Evolutionary conservation across 1,139 yeast genomes (phyloP), one percentile per base, ranked within the genome.

Genomic region (Taphrina wiesneri): DNA sequence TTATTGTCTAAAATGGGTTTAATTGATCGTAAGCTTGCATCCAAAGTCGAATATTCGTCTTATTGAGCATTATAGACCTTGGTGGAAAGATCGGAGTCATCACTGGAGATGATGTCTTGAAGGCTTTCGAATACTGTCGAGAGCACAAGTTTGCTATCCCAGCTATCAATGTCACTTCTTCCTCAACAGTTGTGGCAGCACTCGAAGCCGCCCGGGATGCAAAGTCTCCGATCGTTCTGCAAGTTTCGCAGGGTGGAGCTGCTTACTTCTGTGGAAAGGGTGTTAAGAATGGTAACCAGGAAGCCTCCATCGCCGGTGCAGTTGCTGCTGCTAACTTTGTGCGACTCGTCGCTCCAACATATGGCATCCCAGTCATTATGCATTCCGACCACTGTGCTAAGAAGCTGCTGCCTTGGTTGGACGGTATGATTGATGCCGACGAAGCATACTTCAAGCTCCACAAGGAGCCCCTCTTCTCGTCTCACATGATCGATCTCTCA

Each of bases 381-480:
- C 99, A 93, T 86, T 86, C 97, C 71, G 99, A 93, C 81, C 99
- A 93, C 83, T 93, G 99, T 84, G 99, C 99, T 77, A 86, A 90
- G 85, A 93, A 95, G 83, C 85, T 93, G 77, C 85, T 95, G 76
- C 97, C 96, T 76, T 93, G 99, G 99, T 88, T 87, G 80, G 99
- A 93, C 77, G 99, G 99, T 78, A 88, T 93, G 96, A 85, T 93
- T 76, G 89, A 82, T 68, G 99, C 97, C 71, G 99, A 93, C 77
- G 98, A 93, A 84, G 95, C 85, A 71, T 89, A 88, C 85, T 93
- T 80, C 83, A 85, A 83, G 79, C 79, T 78, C 73, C 87, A 86
- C 83, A 97, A 97, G 75, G 90, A 87, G 80, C 99, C 99, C 74
- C 84, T 93, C 79, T 93, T 89, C 87, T 93, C 99, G 66, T 92